Evolutionary conservation across 805 yeast genomes (phyloP), one percentile per base, ranked within the genome.

Genomic region (Yamadazyma sp.): DNA sequence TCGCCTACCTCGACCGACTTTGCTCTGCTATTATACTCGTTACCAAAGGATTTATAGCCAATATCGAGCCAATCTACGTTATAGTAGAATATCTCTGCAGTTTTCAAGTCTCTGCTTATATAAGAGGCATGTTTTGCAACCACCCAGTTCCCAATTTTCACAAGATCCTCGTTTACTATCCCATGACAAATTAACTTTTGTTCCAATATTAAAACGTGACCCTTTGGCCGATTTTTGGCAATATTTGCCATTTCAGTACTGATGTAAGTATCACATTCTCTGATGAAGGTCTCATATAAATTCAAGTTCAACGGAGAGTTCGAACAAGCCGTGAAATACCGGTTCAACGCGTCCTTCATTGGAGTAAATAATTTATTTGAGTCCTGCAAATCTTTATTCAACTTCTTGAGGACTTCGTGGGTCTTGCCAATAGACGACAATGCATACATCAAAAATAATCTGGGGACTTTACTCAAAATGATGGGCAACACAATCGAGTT

Each of bases 401-500:
- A 73, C 49, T 76, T 82, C 46, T 72, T 73, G 18, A 74, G 64
- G 39, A 75, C 74, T 35, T 77, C 80, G 45, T 73, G 70, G 9
- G 84, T 73, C 50, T 81, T 76, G 32, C 77, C 80, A 5, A 84
- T 74, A 34, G 84, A 83, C 3, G 80, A 75, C 32, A 84, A 70
- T 0, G 85, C 80, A 47, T 83, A 81, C 51, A 79, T 65, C 46
- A 84, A 64, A 42, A 84, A 71, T 2, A 83, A 71, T 38, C 93
- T 61, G 3, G 90, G 85, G 36, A 84, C 80, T 54, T 82, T 82
- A 31, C 85, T 77, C 42, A 84, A 63, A 35, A 84, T 54, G 5
- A 84, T 60, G 1, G 88, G 81, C 10, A 80, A 55, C 0, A 71
- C 81, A 12, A 82, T 55, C 1, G 77, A 68, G 43, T 61, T 66